phyloP scores from a whole-genome alignment of 352 stramenopile species.

The Phytophthora brassicae region DNA sequence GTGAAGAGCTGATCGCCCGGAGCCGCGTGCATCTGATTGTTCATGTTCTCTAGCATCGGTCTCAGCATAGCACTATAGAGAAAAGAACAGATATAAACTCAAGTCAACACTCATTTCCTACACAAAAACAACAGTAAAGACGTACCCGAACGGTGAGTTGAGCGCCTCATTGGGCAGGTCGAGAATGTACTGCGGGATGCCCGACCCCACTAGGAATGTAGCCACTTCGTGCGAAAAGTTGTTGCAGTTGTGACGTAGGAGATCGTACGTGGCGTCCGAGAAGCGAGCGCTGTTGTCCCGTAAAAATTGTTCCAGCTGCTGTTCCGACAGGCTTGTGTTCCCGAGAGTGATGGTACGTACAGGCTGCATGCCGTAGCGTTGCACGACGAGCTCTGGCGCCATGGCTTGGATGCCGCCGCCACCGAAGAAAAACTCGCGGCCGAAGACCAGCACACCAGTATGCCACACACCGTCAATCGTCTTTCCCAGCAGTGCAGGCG shows the following conservation, averaged over 20 bases:
- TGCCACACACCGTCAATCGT: slow-evolving; percentile 95
- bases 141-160: slow-evolving; percentile 87
- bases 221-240: slow-evolving; percentile 94
- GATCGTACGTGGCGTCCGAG: slow-evolving; percentile 90
- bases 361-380: slow-evolving; percentile 85
- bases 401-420: slow-evolving; percentile 90
- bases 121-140: slow-evolving; percentile 1
- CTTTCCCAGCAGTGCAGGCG: slow-evolving; percentile 88
- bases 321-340: slow-evolving; percentile 63
- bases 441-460: slow-evolving; percentile 81
- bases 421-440: slow-evolving; percentile 95
- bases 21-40: slow-evolving; percentile 67
- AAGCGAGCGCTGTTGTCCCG: slow-evolving; percentile 79
- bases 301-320: slow-evolving; percentile 87
- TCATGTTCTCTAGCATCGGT: slow-evolving; percentile 84
- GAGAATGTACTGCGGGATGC: slow-evolving; percentile 92
- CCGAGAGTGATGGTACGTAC: slow-evolving; percentile 83
- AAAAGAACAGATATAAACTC: not conserved
- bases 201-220: slow-evolving; percentile 80
- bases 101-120: slow-evolving; percentile 4
- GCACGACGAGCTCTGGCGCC: slow-evolving; percentile 62
- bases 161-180: slow-evolving; percentile 89
- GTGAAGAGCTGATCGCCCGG: slow-evolving; percentile 54
- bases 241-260: slow-evolving; percentile 97
- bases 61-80: slow-evolving; percentile 66